A percentile compares a stretch with the other conserved stretches of the same genome.
Evolutionary conservation across 2,329 filamentous ascomycete genomes (phyloP).

Genomic region (Neofusicoccum kwambonambiense): DNA sequence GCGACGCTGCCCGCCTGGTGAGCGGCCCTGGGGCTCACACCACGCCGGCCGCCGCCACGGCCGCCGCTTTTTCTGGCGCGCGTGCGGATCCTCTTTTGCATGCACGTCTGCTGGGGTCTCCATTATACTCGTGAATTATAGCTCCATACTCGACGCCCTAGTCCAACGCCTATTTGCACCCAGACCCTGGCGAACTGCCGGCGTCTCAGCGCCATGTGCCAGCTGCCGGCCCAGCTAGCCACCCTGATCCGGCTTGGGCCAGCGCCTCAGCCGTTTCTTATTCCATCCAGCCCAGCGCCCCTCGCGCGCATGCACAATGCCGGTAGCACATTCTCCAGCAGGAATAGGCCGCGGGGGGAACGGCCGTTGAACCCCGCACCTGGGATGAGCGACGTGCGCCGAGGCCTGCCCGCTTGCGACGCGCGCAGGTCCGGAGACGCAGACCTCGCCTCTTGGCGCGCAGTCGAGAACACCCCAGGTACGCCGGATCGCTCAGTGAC

Average conservation of each 20-base stretch:
- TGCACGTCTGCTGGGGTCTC: not conserved
- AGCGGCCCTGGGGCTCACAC: not conserved
- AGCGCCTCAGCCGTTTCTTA: conserved; percentile 12
- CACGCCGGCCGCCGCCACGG: not conserved
- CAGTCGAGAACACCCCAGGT: not conserved
- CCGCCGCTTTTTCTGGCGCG: not conserved
- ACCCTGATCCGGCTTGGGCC: conserved; percentile 2
- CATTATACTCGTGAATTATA: not conserved
- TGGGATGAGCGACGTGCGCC: not conserved
- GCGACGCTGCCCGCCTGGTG: not conserved
- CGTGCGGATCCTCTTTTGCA: conserved; percentile 1
- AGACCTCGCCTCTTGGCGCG: not conserved
- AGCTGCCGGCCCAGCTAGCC: not conserved
- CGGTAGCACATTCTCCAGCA: conserved; percentile 2
- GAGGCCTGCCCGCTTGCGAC: not conserved
- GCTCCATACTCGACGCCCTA: not conserved
- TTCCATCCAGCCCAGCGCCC: conserved; percentile 2
- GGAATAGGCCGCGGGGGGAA: not conserved
- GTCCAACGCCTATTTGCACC: not conserved
- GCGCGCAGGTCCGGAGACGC: not conserved
- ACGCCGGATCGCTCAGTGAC: not conserved
- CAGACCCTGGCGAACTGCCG: not conserved
- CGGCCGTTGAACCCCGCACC: not conserved
- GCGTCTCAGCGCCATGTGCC: not conserved
- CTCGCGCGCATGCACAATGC: not conserved